Evolutionary conservation across 2,329 filamentous ascomycete species (phyloP), one percentile per base, ranked within the genome.

Genomic region (Ilyonectria mors-panacis): DNA sequence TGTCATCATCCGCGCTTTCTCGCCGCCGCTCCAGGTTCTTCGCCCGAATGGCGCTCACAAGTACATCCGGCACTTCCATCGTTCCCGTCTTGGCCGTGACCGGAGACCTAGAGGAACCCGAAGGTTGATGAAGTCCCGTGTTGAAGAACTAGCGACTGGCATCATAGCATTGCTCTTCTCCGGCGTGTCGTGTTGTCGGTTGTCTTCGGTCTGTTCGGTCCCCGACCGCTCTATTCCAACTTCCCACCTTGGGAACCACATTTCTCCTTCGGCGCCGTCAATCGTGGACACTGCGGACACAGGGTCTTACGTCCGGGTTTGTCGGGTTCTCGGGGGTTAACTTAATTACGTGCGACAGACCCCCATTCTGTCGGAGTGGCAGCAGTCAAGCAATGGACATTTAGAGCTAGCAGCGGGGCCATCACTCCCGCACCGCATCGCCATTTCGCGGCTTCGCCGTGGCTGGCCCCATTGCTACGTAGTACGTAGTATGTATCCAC

Each of bases 261-360:
- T n/a, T 44, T 39, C 21, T 61, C 53, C 51, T 54, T 65, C 62
- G 62, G 54, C 58, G 48, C 58, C 44, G 51, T 26, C 19, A 23
- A 35, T 58, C n/a, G n/a, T n/a, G 54, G 54, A 37, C 56, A 37
- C 59, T 54, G 15, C 47, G 55, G 37, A 42, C 59, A 54, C 61
- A 59, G 44, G 55, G 44, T 33, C 44, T 66, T 69, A 64, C 55
- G 56, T 70, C 68, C 67, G 65, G 61, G 58, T 42, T 65, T 35
- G 48, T 75, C 73, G 73, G 73, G 44, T 62, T 75, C 63, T 73
- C 73, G 73, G 73, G 67, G 37, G 67, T 71, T 71, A 57, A 61
- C 67, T 71, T 71, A 57, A 61, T 68, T 65, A 59, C 59, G 68
- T 75, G 72, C 72, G 70, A 73, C 47, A 57, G 59, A 67, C 59